Conservation (phyloP, 2,329 filamentous ascomycete genomes). For the Xylariaceae sp. region DNA sequence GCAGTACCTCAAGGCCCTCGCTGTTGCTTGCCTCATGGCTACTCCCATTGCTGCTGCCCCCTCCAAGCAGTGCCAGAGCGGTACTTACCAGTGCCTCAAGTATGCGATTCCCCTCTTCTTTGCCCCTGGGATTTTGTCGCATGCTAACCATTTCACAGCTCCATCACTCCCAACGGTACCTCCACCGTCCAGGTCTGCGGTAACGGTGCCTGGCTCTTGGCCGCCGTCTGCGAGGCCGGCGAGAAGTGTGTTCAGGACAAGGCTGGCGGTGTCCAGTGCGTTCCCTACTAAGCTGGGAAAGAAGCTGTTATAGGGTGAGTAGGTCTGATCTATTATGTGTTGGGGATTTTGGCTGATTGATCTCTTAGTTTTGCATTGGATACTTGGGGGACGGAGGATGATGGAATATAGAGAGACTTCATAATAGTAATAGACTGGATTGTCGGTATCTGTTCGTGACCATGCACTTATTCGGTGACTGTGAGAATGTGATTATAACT, state of each 20-base stretch:
- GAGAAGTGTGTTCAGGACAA: conserved; percentile 14
- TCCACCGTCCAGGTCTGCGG: conserved; percentile 20
- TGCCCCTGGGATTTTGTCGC: neutral
- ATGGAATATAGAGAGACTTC: too few relatives aligned
- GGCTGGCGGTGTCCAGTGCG: conserved; percentile 12
- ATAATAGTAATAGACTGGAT: too few relatives aligned
- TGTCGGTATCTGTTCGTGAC: too few relatives aligned
- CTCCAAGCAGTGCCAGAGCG: neutral
- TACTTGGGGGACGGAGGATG: neutral
- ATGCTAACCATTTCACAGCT: neutral
- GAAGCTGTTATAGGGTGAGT: neutral
- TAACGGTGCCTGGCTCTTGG: conserved; percentile 14
- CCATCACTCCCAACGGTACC: conserved; percentile 5
- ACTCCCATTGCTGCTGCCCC: neutral
- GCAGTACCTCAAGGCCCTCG: neutral
- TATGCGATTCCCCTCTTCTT: neutral
- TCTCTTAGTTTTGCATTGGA: neutral
- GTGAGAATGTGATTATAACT: too few relatives aligned
- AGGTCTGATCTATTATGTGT: neutral
- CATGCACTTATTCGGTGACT: too few relatives aligned
- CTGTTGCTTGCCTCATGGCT: neutral
- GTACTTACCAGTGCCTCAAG: conserved; percentile 14
- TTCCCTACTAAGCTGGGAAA: neutral
- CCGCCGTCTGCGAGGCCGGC: conserved; percentile 13
- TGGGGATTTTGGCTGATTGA: too few relatives aligned